Evolutionary conservation across 352 stramenopile genomes (phyloP), one percentile per base, ranked within the genome.

Genomic region (Aphanomyces euteiches): DNA sequence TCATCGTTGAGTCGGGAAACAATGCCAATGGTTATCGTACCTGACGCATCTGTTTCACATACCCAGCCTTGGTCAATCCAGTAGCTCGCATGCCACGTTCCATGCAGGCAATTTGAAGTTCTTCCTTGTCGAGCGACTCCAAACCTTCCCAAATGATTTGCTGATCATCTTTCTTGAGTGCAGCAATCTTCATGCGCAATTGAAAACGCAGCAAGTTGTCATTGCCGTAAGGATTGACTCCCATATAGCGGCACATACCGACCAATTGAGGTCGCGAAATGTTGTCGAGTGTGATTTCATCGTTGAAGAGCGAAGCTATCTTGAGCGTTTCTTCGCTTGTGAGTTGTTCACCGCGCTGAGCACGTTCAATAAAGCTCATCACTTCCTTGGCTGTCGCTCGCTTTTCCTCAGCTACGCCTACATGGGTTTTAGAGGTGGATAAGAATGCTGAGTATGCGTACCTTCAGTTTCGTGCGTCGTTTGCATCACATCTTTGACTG

Each of bases 91-190:
- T 99, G 40, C 97, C 97, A 59, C 97, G 90, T 78, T 99, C 97
- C 81, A 97, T 92, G 74, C 96, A 99, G 7, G 96, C 97, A 80
- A 93, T 87, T 77, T 96, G 89, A 1, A 99, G 80, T 79, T 99
- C 97, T 75, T 99, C 96, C 79, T 98, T 98, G 69, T 97, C 97
- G 3, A 99, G 85, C 39, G 88, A 98, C 67, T 98, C 91, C 48
- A 99, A 87, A 10, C 97, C 97, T 85, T 99, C 97, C 93, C 95
- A 99, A 66, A 99, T 89, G 78, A 99, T 99, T 60, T 97, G 88
- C 64, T 98, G 94, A 78, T 99, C 97, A 79, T 99, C 97, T 77
- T 98, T 98, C 76, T 98, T 98, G 12, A 99, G 77, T 66, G 90
- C 83, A 57, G 92, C 80, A 70, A 99, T 96, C 57, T 90, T 90